phyloP scores from a whole-genome alignment of 331 rosid genomes.

The Dryas integrifolia region DNA sequence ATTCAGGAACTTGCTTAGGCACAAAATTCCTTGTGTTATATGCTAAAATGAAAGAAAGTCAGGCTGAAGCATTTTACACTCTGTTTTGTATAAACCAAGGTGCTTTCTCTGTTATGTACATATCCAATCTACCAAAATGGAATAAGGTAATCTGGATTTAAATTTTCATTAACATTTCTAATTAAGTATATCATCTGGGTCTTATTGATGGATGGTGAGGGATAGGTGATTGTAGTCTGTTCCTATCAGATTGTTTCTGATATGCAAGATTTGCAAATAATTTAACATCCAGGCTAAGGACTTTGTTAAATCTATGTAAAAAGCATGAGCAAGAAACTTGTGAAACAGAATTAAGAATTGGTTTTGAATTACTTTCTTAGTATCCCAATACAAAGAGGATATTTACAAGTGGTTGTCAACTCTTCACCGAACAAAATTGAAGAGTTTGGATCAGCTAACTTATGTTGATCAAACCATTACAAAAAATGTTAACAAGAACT shows the following conservation, averaged over 20 bases:
- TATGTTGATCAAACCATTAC: background rate
- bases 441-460: background rate
- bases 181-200: background rate
- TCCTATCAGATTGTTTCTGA: background rate
- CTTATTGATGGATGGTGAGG: background rate
- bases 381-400: background rate
- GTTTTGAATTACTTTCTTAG: background rate
- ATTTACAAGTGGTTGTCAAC: slow-evolving; percentile 9
- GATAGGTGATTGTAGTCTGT: background rate
- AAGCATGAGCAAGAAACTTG: background rate
- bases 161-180: background rate
- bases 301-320: background rate
- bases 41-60: too few relatives aligned
- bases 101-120: background rate
- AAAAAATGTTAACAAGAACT: slow-evolving; percentile 10
- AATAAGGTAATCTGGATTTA: background rate
- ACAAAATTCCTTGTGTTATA: too few relatives aligned
- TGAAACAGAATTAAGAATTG: background rate
- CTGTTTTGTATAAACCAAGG: background rate
- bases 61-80: background rate
- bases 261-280: too few relatives aligned
- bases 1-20: background rate
- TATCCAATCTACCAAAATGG: background rate
- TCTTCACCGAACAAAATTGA: background rate
- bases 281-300: too few relatives aligned